Evolutionary conservation across 148 eudicot species (phyloP).

Genomic region (Talinum fruticosum): DNA sequence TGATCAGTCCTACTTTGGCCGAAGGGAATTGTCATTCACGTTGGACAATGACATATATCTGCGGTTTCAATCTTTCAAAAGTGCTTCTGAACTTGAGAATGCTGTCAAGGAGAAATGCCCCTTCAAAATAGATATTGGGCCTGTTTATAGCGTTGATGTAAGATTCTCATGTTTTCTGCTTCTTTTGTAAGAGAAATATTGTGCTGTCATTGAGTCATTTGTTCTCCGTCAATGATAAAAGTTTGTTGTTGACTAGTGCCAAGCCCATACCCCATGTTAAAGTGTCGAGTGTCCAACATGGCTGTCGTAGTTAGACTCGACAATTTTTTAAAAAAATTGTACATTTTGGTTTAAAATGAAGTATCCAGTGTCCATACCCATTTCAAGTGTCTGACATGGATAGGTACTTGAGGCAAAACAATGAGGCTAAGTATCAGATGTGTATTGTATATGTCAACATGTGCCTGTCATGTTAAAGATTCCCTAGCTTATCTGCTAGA

Average conservation of each 20-base stretch:
- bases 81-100: constrained; percentile 64
- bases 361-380: too few relatives aligned
- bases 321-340: too few relatives aligned
- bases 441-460: background rate
- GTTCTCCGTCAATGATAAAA: background rate
- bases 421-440: too few relatives aligned
- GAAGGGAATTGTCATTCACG: constrained; percentile 89
- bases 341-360: too few relatives aligned
- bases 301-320: too few relatives aligned
- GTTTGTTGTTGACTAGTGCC: background rate
- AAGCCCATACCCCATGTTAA: background rate
- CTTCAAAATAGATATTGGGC: constrained; percentile 93
- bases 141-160: constrained; percentile 91
- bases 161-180: constrained; percentile 18
- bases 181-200: background rate
- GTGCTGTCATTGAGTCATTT: background rate
- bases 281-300: too few relatives aligned
- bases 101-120: constrained; percentile 86
- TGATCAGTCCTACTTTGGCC: constrained; percentile 70
- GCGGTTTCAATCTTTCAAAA: constrained; percentile 76
- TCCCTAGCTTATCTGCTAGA: background rate
- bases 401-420: too few relatives aligned
- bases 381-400: too few relatives aligned
- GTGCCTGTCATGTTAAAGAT: background rate
- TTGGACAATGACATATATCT: constrained; percentile 72